Base-by-base conservation (phyloP, 1,284 basidiomycete species). In the Ganoderma resinaceum region DNA sequence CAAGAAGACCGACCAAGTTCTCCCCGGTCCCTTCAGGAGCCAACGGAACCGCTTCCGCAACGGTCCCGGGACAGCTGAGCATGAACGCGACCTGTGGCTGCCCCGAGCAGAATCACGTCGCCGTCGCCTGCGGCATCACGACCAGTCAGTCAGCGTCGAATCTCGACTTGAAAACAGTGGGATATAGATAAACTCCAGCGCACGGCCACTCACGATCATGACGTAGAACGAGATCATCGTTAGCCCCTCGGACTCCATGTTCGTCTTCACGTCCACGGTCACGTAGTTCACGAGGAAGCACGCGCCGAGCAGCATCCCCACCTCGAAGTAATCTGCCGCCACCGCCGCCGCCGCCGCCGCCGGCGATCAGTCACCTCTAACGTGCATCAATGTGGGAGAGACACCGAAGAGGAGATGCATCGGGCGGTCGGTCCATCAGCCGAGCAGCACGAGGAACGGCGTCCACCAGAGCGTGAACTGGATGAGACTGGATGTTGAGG, bases 281-380 rank as follows among this genome's bases (percentile, higher is more conserved):
- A 91, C 87, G 75, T 90, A 90, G 78, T 91, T 92, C 57, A 91
- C 90, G 52, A 92, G 80, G 81, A 92, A 91, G 74, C 87, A 89
- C 0, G 88, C 82, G 0, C 85, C 87, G 18, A 92, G 78, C 29
- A 91, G 77, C 33, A 89, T 75, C 1, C 86, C 85, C 2, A 91
- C 86, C 75, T 91, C 90, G 73, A 88, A 91, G 38, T 83, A 74
- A 72, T 86, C 84, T 85, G 38, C 37, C n/a, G 23, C 14, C 18
- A 4, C 23, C 35, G 20, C 8, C 23, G 3, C n/a, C n/a, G n/a
- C n/a, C n/a, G n/a, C n/a, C n/a, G 23, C 14, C 18, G 14, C 23
- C 35, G 20, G 18, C 23, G 3, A 26, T 31, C 60, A 33, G 43
- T 26, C 26, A 31, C 23, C 12, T 3, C 2, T 16, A 35, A 49